Evolutionary conservation across 345 rosid species (phyloP), one percentile per base, ranked within the genome.

Genomic region (Eucalyptus cloeziana): DNA sequence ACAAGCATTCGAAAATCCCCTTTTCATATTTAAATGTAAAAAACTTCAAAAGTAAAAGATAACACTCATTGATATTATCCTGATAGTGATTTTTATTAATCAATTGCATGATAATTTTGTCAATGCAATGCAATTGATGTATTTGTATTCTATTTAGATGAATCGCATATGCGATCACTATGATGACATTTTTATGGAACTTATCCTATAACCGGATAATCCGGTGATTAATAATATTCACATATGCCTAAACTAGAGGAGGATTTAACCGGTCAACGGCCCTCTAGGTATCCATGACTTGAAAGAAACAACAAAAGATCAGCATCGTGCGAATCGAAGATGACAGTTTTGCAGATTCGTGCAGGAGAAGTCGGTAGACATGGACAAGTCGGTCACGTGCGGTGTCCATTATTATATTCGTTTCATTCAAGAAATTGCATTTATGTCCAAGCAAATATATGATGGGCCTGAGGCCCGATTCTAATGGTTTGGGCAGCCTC

Each of bases 61-160:
- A 24, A 56, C 16, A 60, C n/a, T 10, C 4, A 27, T 27, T 0
- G 3, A 60, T 6, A 27, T 62, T 30, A 62, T 30, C 4, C 0
- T 62, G 31, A 25, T 60, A 60, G 30, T 60, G 31, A 27, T 19
- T 52, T 52, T 52, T 1, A 52, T 52, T 52, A 52, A 27, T 58
- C n/a, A 58, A 10, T 60, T 60, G 8, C 69, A 0, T 13, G 4
- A 62, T 30, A 27, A 27, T 27, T 62, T 62, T 54, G 60, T 27
- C 16, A 13, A 62, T 30, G 31, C 8, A 11, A 27, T 62, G 31
- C 16, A 6, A 12, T 64, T 64, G 8, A 40, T 64, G 40, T 64
- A n/a, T 33, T n/a, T 64, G 9, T n/a, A 64, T 64, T 64, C 19
- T n/a, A 14, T 64, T 7, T 30, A 64, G 31, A 64, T 16, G 37